A percentile compares a stretch with the other conserved stretches of the same genome.
These are phyloP conservation scores for Globisporangium yorkense DNA, from an alignment of 352 stramenopile genomes.

Conservation along the genomic window DNA sequence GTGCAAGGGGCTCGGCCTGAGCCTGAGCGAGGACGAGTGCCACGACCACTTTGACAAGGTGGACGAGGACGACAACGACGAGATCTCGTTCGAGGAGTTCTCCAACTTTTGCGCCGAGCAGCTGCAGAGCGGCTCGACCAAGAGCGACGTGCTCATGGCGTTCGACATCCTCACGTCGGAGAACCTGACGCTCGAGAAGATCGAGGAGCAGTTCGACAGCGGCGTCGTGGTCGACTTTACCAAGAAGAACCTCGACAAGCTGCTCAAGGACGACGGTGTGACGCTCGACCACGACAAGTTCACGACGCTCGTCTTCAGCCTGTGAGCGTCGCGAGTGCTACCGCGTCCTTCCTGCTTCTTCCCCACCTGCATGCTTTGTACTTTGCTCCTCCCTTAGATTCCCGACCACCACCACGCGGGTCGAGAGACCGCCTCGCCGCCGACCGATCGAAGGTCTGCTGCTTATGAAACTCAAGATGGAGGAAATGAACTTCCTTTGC, in stretches of 20 bases:
- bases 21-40: constrained; percentile 84
- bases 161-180: constrained; percentile 77
- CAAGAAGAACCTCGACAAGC: constrained; percentile 56
- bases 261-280: constrained; percentile 46
- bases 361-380: not conserved
- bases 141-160: constrained; percentile 75
- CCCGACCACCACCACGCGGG: not conserved
- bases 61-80: constrained; percentile 75
- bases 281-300: constrained; percentile 76
- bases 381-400: not conserved
- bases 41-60: constrained; percentile 87
- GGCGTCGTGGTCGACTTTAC: constrained; percentile 68
- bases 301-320: constrained; percentile 72
- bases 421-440: not conserved
- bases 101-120: constrained; percentile 85
- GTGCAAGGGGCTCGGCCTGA: constrained; percentile 83
- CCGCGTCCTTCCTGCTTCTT: not conserved
- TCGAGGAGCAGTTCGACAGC: constrained; percentile 78
- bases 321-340: constrained; percentile 22
- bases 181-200: constrained; percentile 66
- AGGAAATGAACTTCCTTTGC: constrained; percentile 28
- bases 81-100: constrained; percentile 84
- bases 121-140: constrained; percentile 78
- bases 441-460: not conserved
- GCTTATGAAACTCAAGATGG: not conserved